Percentiles rank a stretch among this genome's conserved stretches.
Conservation (phyloP, 768 basidiomycete species). For the Kwoniella europaea region DNA sequence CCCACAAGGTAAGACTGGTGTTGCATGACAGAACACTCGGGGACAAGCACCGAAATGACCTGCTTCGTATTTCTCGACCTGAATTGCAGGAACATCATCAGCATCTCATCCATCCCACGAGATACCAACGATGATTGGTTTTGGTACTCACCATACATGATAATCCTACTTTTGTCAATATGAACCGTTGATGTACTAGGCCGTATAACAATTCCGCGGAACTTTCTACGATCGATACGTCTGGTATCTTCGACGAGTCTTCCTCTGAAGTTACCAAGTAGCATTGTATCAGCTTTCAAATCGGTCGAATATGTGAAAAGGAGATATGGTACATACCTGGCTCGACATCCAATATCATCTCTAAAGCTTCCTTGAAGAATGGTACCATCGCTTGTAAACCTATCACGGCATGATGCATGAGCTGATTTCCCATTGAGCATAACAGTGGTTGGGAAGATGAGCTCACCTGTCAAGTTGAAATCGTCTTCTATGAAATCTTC, state of each 20-base stretch:
- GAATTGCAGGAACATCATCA: not conserved
- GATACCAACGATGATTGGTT: not conserved
- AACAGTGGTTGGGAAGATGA: not conserved
- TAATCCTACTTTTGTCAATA: constrained; percentile 89
- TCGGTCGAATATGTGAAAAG: not conserved
- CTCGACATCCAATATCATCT: constrained; percentile 99
- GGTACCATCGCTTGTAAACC: constrained; percentile 70
- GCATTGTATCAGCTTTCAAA: not conserved
- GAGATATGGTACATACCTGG: constrained; percentile 72
- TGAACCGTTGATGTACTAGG: constrained; percentile 95
- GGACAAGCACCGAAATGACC: constrained; percentile 92
- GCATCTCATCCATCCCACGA: not conserved
- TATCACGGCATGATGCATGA: constrained; percentile 12
- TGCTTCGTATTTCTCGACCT: constrained; percentile 96
- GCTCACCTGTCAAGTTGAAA: constrained; percentile 89
- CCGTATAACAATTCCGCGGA: constrained; percentile 97
- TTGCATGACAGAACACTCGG: constrained; percentile 87
- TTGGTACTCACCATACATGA: constrained; percentile 78
- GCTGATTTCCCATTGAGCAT: not conserved
- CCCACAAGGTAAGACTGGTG: constrained; percentile 91
- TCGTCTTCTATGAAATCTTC: constrained; percentile 99
- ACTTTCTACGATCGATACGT: constrained; percentile 96
- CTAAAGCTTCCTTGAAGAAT: constrained; percentile 99
- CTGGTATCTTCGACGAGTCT: constrained; percentile 93
- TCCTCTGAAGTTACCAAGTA: constrained; percentile 61